phyloP scores from a whole-genome alignment of 495 filamentous ascomycete species.

The Neurospora tetraspora region DNA sequence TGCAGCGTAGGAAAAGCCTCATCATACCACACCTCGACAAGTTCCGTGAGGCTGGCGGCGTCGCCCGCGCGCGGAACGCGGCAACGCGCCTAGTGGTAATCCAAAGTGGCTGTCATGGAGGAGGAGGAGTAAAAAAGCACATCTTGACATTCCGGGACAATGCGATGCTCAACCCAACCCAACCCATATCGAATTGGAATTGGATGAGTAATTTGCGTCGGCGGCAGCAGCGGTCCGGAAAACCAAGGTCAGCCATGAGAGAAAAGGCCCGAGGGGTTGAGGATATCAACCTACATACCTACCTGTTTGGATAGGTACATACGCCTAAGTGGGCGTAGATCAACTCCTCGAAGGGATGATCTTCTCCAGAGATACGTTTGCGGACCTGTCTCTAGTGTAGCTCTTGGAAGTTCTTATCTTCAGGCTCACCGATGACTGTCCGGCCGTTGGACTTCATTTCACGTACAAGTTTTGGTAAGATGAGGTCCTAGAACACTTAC shows the following conservation, averaged over 20 bases:
- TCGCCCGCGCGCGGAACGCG: neutral
- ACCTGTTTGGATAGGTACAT: neutral
- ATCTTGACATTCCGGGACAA: neutral
- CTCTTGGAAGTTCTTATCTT: neutral
- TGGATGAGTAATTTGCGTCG: neutral
- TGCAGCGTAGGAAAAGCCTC: neutral
- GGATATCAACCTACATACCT: neutral
- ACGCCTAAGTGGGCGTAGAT: neutral
- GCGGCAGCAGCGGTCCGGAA: neutral
- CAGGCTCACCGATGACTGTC: neutral
- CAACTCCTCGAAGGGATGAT: neutral
- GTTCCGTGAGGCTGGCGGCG: neutral
- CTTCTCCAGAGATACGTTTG: neutral
- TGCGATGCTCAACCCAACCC: neutral
- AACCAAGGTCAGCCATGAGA: neutral
- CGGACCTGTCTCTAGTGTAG: neutral
- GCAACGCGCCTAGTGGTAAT: neutral
- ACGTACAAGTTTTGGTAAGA: too few species aligned
- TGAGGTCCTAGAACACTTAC: too few species aligned
- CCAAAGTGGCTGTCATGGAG: neutral
- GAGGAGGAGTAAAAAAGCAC: neutral
- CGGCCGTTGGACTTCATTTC: neutral
- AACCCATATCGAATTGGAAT: neutral
- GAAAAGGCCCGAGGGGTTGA: neutral
- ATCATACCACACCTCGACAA: neutral